Evolutionary conservation across 108 stramenopile species (phyloP).

Genomic region (Skeletonema grethae): DNA sequence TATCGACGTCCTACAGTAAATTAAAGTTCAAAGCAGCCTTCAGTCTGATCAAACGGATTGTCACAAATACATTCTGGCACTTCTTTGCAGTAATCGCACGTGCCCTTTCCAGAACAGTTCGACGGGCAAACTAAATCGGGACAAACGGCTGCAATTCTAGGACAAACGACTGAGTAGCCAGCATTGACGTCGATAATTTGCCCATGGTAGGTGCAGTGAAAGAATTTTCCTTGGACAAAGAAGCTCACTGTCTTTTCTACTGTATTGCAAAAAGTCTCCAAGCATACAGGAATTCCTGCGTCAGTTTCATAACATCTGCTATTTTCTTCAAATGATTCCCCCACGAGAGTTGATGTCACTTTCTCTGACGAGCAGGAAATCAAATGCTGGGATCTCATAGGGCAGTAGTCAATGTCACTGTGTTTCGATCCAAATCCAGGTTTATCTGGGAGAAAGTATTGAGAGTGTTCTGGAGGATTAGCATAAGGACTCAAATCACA

Average conservation of each 20-base stretch:
- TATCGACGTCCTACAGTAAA: no score
- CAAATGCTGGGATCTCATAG: conserved; percentile 44
- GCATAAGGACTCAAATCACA: conserved; percentile 31
- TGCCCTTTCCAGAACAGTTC: conserved; percentile 51
- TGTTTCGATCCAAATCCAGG: conserved; percentile 36
- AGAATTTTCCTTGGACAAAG: conserved; percentile 30
- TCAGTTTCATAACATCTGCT: conserved; percentile 49
- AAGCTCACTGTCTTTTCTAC: conserved; percentile 47
- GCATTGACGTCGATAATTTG: conserved; percentile 33
- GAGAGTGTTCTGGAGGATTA: conserved; percentile 20
- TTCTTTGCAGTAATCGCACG: conserved; percentile 44
- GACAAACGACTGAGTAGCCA: conserved; percentile 30
- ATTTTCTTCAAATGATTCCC: conserved; percentile 32
- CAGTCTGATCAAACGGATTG: conserved; percentile 34
- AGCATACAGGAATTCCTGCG: conserved; percentile 33
- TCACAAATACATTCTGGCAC: conserved; percentile 41
- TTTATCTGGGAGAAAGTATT: conserved; percentile 25
- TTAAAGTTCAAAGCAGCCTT: conserved; percentile 28
- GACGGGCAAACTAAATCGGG: conserved; percentile 49
- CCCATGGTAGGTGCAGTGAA: conserved; percentile 49
- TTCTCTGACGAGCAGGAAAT: conserved; percentile 36
- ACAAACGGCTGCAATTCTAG: conserved; percentile 41
- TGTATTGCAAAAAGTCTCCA: conserved; percentile 46
- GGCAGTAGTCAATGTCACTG: conserved; percentile 32
- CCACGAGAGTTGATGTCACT: conserved; percentile 22